Conservation (phyloP, 352 stramenopile species). For the Phytophthora tentaculata region DNA sequence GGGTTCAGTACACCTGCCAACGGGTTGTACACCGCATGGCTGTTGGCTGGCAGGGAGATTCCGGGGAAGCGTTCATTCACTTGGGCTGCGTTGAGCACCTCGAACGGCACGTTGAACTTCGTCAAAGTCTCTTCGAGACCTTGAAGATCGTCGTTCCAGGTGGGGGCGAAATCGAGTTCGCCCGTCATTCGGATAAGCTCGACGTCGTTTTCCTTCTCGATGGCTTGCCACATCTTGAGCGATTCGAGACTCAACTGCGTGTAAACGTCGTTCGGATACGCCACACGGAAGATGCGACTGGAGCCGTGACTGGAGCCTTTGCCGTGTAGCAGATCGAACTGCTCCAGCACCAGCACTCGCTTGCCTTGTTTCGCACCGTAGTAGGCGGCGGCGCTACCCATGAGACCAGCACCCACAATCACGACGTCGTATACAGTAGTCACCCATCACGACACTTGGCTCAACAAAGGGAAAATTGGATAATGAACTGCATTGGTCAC, state of each 20-base stretch:
- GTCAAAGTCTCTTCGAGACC: slow-evolving; percentile 39
- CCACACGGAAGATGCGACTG: slow-evolving; percentile 84
- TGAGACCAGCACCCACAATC: slow-evolving; percentile 64
- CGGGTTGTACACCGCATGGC: slow-evolving; percentile 55
- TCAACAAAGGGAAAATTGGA: slow-evolving; percentile 1
- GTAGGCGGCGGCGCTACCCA: slow-evolving; percentile 73
- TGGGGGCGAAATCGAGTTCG: slow-evolving; percentile 56
- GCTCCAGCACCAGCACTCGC: slow-evolving; percentile 76
- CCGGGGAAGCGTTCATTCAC: slow-evolving; percentile 59
- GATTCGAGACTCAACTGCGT: slow-evolving; percentile 70
- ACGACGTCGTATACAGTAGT: slow-evolving; percentile 48
- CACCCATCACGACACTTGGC: slow-evolving; percentile 15
- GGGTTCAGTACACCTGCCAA: slow-evolving; percentile 63
- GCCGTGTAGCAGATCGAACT: slow-evolving; percentile 66
- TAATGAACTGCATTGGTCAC: neutral
- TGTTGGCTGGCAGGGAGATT: slow-evolving; percentile 47
- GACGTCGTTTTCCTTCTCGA: slow-evolving; percentile 45
- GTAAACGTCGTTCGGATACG: slow-evolving; percentile 77
- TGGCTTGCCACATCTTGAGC: slow-evolving; percentile 61
- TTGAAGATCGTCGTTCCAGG: slow-evolving; percentile 34
- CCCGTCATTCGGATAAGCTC: slow-evolving; percentile 68
- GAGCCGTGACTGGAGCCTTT: slow-evolving; percentile 78
- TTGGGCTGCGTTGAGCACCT: slow-evolving; percentile 49
- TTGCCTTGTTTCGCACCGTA: slow-evolving; percentile 48
- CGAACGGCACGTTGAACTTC: slow-evolving; percentile 44